These are phyloP conservation scores for Xylariaceae sp. DNA, from an alignment of 2,329 filamentous ascomycete species.

Conservation along the genomic window DNA sequence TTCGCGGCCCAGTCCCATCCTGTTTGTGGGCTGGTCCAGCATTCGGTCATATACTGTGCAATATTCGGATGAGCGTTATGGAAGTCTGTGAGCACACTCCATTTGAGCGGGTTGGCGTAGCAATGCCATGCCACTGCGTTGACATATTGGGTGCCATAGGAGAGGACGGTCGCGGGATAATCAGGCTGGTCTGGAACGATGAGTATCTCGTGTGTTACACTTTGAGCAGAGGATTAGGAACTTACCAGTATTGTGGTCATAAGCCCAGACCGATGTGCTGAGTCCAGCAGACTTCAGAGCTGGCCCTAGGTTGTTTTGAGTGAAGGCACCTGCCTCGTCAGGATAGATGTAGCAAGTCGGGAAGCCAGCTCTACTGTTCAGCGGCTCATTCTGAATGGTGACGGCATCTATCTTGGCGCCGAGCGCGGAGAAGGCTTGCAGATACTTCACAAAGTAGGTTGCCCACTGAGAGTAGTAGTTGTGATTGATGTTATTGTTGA, in stretches of 20 bases:
- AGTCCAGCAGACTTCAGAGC: conserved; percentile 39
- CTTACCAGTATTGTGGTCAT: conserved; percentile 38
- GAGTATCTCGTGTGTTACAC: not conserved
- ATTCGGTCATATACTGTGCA: conserved; percentile 49
- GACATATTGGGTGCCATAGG: conserved; percentile 32
- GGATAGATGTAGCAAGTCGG: conserved; percentile 38
- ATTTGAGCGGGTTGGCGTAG: conserved; percentile 37
- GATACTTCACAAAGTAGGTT: conserved; percentile 42
- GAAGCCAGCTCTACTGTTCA: conserved; percentile 38
- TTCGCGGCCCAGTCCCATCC: conserved; percentile 37
- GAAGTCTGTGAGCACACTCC: conserved; percentile 39
- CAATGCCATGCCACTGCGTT: conserved; percentile 41
- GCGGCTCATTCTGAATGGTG: conserved; percentile 45
- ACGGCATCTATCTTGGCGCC: conserved; percentile 40
- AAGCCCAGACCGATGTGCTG: conserved; percentile 45
- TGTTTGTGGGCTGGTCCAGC: conserved; percentile 39
- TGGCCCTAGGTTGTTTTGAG: conserved; percentile 38
- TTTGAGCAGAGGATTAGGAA: not conserved
- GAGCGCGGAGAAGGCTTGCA: conserved; percentile 36
- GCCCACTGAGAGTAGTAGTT: conserved; percentile 35
- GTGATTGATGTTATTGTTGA: conserved; percentile 36
- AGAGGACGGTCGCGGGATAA: conserved; percentile 40
- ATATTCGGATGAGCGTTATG: conserved; percentile 38
- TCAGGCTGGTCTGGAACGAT: conserved; percentile 24
- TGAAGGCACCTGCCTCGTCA: conserved; percentile 37